These are phyloP conservation scores for Hibiscus mutabilis DNA, from an alignment of 345 rosid genomes.

Conservation along the genomic window DNA sequence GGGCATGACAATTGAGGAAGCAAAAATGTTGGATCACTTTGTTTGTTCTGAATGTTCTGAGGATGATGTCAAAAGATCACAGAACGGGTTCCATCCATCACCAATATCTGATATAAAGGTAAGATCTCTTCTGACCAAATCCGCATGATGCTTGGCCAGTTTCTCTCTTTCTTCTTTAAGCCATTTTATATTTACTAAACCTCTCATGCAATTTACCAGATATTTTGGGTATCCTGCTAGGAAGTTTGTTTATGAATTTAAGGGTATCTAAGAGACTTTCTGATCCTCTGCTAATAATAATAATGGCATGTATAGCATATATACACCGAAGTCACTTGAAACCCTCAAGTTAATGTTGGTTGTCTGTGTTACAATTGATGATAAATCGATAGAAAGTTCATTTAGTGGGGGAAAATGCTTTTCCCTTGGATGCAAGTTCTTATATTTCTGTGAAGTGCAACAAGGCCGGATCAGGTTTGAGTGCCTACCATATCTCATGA, in stretches of 20 bases:
- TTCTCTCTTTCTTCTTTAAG: background rate
- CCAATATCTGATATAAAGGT: conserved; percentile 49
- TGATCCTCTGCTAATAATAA: background rate
- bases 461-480: background rate
- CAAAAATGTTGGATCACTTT: conserved; percentile 71
- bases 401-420: background rate
- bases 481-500: background rate
- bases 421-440: background rate
- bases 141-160: background rate
- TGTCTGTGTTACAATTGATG: background rate
- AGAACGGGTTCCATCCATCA: conserved; percentile 4
- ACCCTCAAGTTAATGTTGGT: background rate
- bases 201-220: background rate
- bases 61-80: conserved; percentile 35
- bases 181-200: background rate
- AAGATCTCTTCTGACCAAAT: conserved; percentile 6
- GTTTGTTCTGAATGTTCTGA: conserved; percentile 69
- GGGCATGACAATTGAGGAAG: conserved; percentile 73
- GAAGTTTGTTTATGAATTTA: background rate
- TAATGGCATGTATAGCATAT: background rate
- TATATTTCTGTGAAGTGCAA: background rate
- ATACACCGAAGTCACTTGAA: background rate
- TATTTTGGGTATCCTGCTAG: background rate
- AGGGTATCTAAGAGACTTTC: background rate
- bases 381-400: background rate